Percentiles rank a stretch among this genome's conserved stretches.
Evolutionary conservation across 257 asterid species (phyloP).

Genomic region (Nicotiana otophora): DNA sequence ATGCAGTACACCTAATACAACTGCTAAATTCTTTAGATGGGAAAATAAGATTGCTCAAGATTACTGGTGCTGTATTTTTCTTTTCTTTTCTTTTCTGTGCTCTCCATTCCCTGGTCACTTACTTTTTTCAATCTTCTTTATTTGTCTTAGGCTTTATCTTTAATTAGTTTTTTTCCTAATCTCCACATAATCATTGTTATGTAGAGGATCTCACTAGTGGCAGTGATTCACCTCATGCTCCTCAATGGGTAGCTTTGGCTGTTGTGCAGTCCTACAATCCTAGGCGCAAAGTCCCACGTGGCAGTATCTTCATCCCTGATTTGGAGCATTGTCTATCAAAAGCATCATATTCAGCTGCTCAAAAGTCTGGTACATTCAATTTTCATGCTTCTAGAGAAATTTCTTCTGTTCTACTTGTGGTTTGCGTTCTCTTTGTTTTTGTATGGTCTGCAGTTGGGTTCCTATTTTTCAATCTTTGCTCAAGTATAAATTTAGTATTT

Average conservation of each 20-base stretch:
- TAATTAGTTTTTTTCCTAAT: constrained; percentile 1
- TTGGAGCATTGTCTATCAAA: constrained; percentile 78
- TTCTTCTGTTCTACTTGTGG: background rate
- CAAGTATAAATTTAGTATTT: background rate
- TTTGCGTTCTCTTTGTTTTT: constrained; percentile 5
- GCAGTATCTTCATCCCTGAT: constrained; percentile 63
- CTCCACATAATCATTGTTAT: constrained; percentile 12
- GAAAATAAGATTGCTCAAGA: background rate
- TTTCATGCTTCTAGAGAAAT: background rate
- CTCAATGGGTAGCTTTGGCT: constrained; percentile 84
- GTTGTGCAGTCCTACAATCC: constrained; percentile 84
- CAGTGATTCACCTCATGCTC: constrained; percentile 32
- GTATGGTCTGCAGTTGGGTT: background rate
- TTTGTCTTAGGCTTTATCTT: background rate
- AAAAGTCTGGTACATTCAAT: constrained; percentile 56
- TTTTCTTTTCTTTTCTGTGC: background rate
- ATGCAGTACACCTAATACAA: background rate
- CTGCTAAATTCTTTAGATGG: background rate
- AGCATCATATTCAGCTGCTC: constrained; percentile 74
- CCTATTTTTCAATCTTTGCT: background rate
- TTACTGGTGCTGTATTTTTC: background rate
- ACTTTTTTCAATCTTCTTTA: constrained; percentile 5
- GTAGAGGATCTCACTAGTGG: constrained; percentile 50
- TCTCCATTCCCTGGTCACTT: constrained; percentile 1
- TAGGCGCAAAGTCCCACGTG: constrained; percentile 73